A percentile compares a stretch with the other conserved stretches of the same genome.
Conservation (phyloP, 371 early-diverging fungal species). For the Thermomucor indicae-seudaticae region DNA sequence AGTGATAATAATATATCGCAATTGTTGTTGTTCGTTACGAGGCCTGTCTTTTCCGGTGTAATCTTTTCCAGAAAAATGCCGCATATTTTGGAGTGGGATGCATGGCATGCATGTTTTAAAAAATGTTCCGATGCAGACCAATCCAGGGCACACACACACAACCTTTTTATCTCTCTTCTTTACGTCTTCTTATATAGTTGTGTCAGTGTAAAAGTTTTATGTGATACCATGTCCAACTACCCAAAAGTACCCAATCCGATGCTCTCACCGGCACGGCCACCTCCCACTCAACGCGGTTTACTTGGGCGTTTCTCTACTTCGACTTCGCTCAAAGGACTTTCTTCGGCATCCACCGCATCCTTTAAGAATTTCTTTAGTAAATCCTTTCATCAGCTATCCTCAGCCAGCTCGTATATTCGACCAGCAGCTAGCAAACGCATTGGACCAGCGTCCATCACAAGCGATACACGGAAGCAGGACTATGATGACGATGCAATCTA, state of each 20-base stretch:
- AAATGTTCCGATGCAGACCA: conserved; percentile 6
- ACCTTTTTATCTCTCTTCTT: background rate
- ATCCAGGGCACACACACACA: background rate
- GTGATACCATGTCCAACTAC: conserved; percentile 12
- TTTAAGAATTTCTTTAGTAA: conserved; percentile 9
- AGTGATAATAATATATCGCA: background rate
- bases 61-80: background rate
- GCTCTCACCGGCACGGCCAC: conserved; percentile 4
- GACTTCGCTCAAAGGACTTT: conserved; percentile 7
- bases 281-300: background rate
- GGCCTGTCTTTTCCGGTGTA: background rate
- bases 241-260: conserved; percentile 10
- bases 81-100: conserved; percentile 1
- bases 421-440: conserved; percentile 2
- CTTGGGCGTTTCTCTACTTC: background rate
- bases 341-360: conserved; percentile 13
- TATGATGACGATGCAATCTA: no score
- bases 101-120: background rate
- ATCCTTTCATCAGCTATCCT: conserved; percentile 14
- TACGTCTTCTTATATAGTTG: background rate
- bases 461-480: background rate
- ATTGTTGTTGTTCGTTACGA: conserved; percentile 1
- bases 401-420: conserved; percentile 14
- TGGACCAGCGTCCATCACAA: background rate
- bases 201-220: no score